Percentiles rank a stretch among this genome's conserved stretches.
Evolutionary conservation across 257 asterid species (phyloP).

Genomic region (Jasminum sambac): DNA sequence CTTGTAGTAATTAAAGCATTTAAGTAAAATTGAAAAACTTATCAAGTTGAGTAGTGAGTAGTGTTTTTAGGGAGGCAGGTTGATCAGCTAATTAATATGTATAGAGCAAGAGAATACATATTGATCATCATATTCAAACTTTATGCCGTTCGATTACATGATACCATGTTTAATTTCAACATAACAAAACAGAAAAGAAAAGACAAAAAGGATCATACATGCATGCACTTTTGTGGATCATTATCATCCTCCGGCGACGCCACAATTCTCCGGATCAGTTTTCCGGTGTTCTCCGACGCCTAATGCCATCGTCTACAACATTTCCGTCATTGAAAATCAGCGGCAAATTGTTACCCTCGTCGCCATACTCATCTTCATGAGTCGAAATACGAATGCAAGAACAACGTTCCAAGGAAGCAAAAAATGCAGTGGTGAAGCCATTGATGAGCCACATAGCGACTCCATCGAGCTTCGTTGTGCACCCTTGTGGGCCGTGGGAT

Average conservation of each 20-base stretch:
- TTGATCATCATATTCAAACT: neutral
- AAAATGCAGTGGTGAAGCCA: slow-evolving; percentile 7
- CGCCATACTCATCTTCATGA: neutral
- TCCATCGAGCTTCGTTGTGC: neutral
- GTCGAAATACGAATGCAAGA: slow-evolving; percentile 9
- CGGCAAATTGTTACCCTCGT: neutral
- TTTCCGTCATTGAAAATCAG: slow-evolving; percentile 6
- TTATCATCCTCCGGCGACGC: neutral
- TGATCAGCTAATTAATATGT: too few relatives aligned
- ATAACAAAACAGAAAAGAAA: neutral
- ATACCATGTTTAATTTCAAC: neutral
- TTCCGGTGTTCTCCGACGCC: neutral
- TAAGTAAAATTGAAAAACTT: too few relatives aligned
- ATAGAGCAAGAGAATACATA: neutral
- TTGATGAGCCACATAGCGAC: slow-evolving; percentile 8
- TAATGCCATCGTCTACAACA: neutral
- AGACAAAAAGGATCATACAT: neutral
- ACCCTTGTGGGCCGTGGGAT: neutral
- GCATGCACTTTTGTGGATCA: neutral
- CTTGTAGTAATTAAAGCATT: too few relatives aligned
- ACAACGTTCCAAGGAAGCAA: slow-evolving; percentile 10
- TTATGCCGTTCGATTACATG: neutral
- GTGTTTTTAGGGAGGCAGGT: too few relatives aligned
- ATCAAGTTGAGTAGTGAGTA: too few relatives aligned
- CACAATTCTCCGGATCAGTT: neutral